These are phyloP conservation scores for Pyrenochaeta sp. DNA, from an alignment of 2,329 filamentous ascomycete genomes.

Conservation along the genomic window DNA sequence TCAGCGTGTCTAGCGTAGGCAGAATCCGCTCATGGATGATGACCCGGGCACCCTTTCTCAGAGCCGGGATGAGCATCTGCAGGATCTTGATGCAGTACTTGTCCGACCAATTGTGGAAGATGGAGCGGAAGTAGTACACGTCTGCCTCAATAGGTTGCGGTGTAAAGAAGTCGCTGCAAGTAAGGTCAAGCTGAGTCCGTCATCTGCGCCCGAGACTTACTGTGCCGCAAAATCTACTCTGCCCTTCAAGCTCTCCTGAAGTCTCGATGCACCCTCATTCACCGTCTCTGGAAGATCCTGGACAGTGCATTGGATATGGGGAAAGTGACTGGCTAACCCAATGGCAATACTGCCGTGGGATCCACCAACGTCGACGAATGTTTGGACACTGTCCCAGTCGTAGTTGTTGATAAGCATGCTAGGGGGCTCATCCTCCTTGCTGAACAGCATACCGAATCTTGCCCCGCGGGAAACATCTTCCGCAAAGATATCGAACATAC, in stretches of 20 bases:
- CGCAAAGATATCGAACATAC: conserved; percentile 12
- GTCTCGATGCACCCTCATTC: conserved; percentile 3
- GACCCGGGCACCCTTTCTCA: conserved; percentile 23
- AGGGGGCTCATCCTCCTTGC: conserved; percentile 4
- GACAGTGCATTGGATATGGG: conserved; percentile 16
- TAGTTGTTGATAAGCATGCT: conserved; percentile 10
- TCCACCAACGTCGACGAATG: conserved; percentile 22
- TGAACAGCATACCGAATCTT: conserved; percentile 15
- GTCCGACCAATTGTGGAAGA: conserved; percentile 48
- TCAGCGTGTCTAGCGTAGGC: conserved; percentile 10
- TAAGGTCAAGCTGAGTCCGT: not conserved
- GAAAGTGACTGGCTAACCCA: conserved; percentile 10
- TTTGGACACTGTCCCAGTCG: conserved; percentile 8
- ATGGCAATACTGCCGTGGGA: conserved; percentile 18
- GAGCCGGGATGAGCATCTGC: conserved; percentile 35
- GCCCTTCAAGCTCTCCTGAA: conserved; percentile 4
- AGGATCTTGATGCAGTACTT: conserved; percentile 45
- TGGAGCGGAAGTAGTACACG: conserved; percentile 37
- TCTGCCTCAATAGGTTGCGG: conserved; percentile 8
- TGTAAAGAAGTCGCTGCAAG: conserved; percentile 10
- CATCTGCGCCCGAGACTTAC: conserved; percentile 9
- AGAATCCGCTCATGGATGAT: conserved; percentile 24
- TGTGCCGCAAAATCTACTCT: conserved; percentile 14
- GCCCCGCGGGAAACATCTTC: not conserved
- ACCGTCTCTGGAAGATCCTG: conserved; percentile 19